Base-by-base conservation (phyloP, 2,329 filamentous ascomycete genomes). In the Claviceps pazoutovae region DNA sequence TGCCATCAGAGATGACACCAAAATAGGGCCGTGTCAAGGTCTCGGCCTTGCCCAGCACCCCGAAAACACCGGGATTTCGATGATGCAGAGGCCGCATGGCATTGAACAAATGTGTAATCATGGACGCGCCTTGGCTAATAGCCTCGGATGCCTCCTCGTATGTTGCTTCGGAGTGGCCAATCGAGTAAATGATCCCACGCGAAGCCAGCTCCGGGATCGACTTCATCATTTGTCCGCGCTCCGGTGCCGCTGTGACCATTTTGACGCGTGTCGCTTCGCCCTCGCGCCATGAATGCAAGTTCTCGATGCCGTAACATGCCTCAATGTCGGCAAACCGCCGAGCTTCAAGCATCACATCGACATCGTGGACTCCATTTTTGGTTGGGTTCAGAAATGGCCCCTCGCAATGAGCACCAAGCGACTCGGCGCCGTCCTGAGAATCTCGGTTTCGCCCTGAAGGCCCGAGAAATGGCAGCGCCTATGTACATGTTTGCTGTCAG, bases 31-130 rank as follows among this genome's bases (percentile, higher is more conserved):
- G 74, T 13, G 69, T 65, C 51, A 71, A 61, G 55, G 67, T 73
- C 59, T 83, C 77, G 8, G 76, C 76, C 55, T 78, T 78, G 54
- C 89, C 88, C 14, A 96, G 71, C 0, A 94, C 80, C 30, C 90
- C 90, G 64, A 95, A 95, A 59, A 95, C 82, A 39, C 89, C 89
- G 0, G 90, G 89, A 66, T 95, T 89, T 53, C 90, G 84, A 72
- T 96, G 88, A 66, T 93, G 87, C 49, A 95, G 79, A 14, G 88
- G 88, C 1, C 83, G 78, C 89, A 95, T 95, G 26, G 89, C 89
- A 65, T 95, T 95, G 78, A 95, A 95, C 1, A 95, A 75, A 62
- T 95, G 89, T 0, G 89, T 95, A 58, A 95, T 86, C 87, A 94
- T 95, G 48, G 79, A 86, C 2, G 86, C 87, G 49, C 89, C 89